phyloP scores from a whole-genome alignment of 2,329 filamentous ascomycete species.

The Curvularia spicifera region DNA sequence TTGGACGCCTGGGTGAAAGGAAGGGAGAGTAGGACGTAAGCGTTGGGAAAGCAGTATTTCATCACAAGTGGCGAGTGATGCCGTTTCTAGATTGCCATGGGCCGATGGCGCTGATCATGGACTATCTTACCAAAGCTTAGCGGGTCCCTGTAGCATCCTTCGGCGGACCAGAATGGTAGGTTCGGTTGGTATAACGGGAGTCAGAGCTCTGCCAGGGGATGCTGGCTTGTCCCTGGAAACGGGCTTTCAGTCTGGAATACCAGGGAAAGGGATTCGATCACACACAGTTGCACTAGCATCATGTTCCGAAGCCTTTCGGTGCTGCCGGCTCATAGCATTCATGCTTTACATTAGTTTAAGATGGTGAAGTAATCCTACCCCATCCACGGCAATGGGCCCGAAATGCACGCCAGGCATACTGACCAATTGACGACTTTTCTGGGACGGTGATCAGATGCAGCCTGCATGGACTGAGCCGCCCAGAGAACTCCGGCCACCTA shows the following conservation, averaged over 20 bases:
- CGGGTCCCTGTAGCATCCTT: conserved; percentile 29
- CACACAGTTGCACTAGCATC: neutral
- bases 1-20: conserved; percentile 27
- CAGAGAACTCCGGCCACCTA: conserved; percentile 15
- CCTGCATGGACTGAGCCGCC: conserved; percentile 25
- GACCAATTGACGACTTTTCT: conserved; percentile 21
- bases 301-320: conserved; percentile 6
- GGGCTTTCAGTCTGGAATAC: conserved; percentile 8
- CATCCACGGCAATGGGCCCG: conserved; percentile 15
- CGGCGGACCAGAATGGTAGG: conserved; percentile 13
- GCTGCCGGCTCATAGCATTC: conserved; percentile 9
- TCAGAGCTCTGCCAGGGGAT: conserved; percentile 2
- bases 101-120: conserved; percentile 43
- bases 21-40: conserved; percentile 27
- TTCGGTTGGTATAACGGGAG: conserved; percentile 17
- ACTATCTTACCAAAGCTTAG: conserved; percentile 40
- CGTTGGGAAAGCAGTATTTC: conserved; percentile 32
- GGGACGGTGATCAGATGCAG: conserved; percentile 15
- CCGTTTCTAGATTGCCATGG: conserved; percentile 46
- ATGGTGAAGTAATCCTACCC: conserved; percentile 31
- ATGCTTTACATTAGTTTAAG: conserved; percentile 12
- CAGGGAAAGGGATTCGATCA: conserved; percentile 5
- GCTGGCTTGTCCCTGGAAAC: conserved; percentile 7
- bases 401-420: conserved; percentile 17
- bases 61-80: conserved; percentile 45